Evolutionary conservation across 192 early-diverging fungal genomes (phyloP).

Genomic region (Mortierella antarctica): DNA sequence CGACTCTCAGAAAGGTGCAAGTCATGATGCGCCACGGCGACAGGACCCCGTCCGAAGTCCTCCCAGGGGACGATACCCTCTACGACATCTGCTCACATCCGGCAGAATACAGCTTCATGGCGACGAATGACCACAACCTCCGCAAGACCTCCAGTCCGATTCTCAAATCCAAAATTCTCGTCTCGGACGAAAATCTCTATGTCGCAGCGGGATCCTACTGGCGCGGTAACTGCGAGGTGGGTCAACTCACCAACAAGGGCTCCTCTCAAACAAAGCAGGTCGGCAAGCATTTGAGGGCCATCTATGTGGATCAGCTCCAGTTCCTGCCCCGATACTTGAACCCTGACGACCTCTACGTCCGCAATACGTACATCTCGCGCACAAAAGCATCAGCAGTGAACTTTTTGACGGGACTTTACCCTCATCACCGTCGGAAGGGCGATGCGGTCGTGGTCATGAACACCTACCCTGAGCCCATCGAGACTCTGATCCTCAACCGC

Average conservation of each 20-base stretch:
- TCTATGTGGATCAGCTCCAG: constrained; percentile 62
- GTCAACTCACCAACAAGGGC: constrained; percentile 71
- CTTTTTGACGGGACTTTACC: constrained; percentile 60
- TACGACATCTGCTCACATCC: constrained; percentile 50
- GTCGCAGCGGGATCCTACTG: constrained; percentile 1
- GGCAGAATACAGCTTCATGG: background rate
- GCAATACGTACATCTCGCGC: constrained; percentile 69
- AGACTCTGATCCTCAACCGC: constrained; percentile 60
- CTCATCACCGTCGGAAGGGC: constrained; percentile 29
- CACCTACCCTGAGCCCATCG: constrained; percentile 57
- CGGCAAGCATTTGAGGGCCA: constrained; percentile 56
- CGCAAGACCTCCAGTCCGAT: background rate
- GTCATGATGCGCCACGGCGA: constrained; percentile 70
- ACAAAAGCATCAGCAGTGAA: constrained; percentile 67
- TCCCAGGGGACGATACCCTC: constrained; percentile 49
- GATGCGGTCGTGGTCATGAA: constrained; percentile 45
- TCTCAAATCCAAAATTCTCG: constrained; percentile 7
- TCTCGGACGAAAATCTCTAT: constrained; percentile 37
- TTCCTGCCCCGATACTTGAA: constrained; percentile 55
- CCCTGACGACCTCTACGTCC: constrained; percentile 60
- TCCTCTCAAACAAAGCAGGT: constrained; percentile 59
- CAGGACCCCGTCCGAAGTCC: constrained; percentile 52
- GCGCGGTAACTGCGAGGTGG: constrained; percentile 62
- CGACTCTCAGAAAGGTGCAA: constrained; percentile 64
- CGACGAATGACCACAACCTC: background rate